Evolutionary conservation across 306 rosid species (phyloP).

Genomic region (Vicia villosa): DNA sequence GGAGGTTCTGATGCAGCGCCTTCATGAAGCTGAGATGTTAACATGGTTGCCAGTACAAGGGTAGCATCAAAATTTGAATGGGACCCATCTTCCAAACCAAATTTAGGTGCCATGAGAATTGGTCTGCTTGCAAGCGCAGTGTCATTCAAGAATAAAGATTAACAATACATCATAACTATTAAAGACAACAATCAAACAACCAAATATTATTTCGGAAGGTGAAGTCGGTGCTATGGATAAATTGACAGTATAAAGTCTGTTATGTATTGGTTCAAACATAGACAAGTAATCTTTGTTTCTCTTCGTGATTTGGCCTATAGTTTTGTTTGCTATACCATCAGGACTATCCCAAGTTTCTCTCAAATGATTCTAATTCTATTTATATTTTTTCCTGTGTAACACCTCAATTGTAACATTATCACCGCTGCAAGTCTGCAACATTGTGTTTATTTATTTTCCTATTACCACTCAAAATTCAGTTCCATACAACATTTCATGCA

Average conservation of each 20-base stretch:
- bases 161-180: conserved; percentile 23
- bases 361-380: conserved; percentile 2
- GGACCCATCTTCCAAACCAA: conserved; percentile 79
- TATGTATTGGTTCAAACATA: not conserved
- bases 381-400: not conserved
- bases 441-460: not conserved
- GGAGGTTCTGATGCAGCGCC: conserved; percentile 62
- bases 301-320: not conserved
- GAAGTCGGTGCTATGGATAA: not conserved
- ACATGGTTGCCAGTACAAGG: conserved; percentile 96
- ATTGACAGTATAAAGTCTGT: not conserved
- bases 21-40: conserved; percentile 74
- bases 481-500: not conserved
- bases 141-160: conserved; percentile 27
- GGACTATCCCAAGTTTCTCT: not conserved
- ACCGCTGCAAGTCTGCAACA: conserved; percentile 8
- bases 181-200: conserved; percentile 12
- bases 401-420: not conserved
- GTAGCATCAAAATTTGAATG: conserved; percentile 84
- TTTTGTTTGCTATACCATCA: not conserved
- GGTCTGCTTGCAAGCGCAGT: conserved; percentile 65
- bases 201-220: not conserved
- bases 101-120: conserved; percentile 88
- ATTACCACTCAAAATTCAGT: not conserved
- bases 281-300: not conserved